phyloP scores from a whole-genome alignment of 176 grass and related monocot species.

The Oropetium thomaeum region DNA sequence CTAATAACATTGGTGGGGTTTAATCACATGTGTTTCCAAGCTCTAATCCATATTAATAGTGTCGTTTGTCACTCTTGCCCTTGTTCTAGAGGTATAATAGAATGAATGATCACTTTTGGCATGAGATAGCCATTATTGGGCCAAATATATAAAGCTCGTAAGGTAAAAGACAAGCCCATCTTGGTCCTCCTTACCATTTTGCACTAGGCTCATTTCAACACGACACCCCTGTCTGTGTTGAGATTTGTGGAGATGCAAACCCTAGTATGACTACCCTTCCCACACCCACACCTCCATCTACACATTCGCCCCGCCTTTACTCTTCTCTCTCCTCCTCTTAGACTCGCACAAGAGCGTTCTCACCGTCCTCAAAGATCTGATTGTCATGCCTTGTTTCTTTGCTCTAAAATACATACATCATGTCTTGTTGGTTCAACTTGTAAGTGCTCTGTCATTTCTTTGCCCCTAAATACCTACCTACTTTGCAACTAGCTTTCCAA shows the following conservation, averaged over 20 bases:
- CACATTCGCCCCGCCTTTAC: neutral
- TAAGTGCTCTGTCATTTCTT: neutral
- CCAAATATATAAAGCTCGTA: no score
- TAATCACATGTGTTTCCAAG: no score
- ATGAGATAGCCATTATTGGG: no score
- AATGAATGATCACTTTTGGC: no score
- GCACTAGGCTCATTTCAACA: no score
- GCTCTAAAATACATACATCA: neutral
- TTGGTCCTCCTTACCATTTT: no score
- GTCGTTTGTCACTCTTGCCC: no score
- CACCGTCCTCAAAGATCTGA: neutral
- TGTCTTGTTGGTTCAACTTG: neutral
- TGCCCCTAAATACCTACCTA: neutral
- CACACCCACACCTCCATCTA: neutral
- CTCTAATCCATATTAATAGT: no score
- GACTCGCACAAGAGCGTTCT: neutral
- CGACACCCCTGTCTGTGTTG: no score
- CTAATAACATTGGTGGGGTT: no score
- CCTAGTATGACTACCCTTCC: neutral
- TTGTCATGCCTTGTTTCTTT: neutral
- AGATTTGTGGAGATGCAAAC: neutral
- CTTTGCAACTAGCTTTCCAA: neutral
- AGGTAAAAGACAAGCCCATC: no score
- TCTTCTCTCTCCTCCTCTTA: neutral
- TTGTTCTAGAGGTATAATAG: no score